phyloP scores from a whole-genome alignment of 148 eudicot genomes.

The Tetragonia tetragonoides region DNA sequence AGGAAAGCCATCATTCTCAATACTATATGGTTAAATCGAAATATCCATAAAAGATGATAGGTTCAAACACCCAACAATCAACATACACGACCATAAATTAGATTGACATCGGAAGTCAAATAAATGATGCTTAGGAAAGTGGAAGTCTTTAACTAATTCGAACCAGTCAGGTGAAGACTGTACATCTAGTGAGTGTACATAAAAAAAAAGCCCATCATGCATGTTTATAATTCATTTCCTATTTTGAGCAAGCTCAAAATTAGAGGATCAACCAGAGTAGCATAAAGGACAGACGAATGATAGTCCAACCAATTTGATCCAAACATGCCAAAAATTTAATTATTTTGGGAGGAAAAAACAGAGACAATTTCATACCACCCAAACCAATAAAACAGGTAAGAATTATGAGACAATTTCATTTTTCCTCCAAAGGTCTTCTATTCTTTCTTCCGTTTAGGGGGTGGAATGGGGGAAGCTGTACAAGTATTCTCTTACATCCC shows the following conservation, averaged over 20 bases:
- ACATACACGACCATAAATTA: not conserved
- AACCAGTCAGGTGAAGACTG: not conserved
- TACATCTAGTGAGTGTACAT: not conserved
- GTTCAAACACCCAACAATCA: not conserved
- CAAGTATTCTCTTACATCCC: not conserved
- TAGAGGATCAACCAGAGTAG: not conserved
- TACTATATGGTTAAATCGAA: not conserved
- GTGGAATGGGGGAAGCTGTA: not conserved
- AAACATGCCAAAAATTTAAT: not conserved
- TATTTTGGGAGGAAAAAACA: not conserved
- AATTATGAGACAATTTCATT: not conserved
- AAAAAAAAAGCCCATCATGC: not conserved
- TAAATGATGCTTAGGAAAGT: not conserved
- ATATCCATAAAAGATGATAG: no score
- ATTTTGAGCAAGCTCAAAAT: not conserved
- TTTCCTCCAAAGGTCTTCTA: not conserved
- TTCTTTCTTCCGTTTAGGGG: not conserved
- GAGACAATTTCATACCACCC: not conserved
- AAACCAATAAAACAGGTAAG: not conserved
- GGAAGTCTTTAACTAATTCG: not conserved
- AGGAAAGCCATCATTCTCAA: not conserved
- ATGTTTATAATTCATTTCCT: not conserved
- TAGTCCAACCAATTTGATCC: not conserved
- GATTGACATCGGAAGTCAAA: not conserved
- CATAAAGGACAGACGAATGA: not conserved